Base-by-base conservation (phyloP, 768 basidiomycete genomes). In the Suillus tomentosus region DNA sequence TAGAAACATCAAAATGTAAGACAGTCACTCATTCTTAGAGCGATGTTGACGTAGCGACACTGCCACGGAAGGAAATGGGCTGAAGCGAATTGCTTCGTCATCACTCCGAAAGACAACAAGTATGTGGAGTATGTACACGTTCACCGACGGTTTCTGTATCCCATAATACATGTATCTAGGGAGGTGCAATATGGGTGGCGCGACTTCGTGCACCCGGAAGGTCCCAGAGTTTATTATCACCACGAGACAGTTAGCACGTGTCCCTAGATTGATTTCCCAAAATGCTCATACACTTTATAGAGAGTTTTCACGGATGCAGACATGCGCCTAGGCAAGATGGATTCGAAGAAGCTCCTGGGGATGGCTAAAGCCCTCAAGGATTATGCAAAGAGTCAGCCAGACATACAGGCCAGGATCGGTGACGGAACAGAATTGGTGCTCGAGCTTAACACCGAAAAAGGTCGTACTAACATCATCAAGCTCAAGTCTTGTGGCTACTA, bases 171-270 rank as follows among this genome's bases (percentile, higher is more conserved):
- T 13, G 40, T 24, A 15, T 40, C 6, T 17, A 62, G 55, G 56
- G 19, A 34, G 34, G 37, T 62, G 17, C 37, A 40, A 9, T 2
- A 3, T 11, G 79, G 74, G 1, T 87, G 85, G 85, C 70, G 60
- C 5, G 65, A 77, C 4, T 74, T 74, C 40, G 70, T 75, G 5
- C 71, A 75, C 47, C 70, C 67, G n/a, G 74, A 74, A 56, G 74
- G 74, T 13, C 64, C 66, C 37, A 67, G 65, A 27, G 69, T 69
- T 56, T 75, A 74, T 59, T 72, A 66, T 59, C 55, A 72, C 51
- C n/a, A 45, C 15, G 64, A 69, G 54, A 67, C 65, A 36, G 71
- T 74, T 48, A n/a, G 66, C 53, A 57, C 1, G 17, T 19, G 39
- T 17, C 15, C 15, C 45, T 34, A 19, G 36, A 19, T 19, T 7